Evolutionary conservation across 352 stramenopile species (phyloP), one percentile per base, ranked within the genome.

Genomic region (Globisporangium uncinulatum): DNA sequence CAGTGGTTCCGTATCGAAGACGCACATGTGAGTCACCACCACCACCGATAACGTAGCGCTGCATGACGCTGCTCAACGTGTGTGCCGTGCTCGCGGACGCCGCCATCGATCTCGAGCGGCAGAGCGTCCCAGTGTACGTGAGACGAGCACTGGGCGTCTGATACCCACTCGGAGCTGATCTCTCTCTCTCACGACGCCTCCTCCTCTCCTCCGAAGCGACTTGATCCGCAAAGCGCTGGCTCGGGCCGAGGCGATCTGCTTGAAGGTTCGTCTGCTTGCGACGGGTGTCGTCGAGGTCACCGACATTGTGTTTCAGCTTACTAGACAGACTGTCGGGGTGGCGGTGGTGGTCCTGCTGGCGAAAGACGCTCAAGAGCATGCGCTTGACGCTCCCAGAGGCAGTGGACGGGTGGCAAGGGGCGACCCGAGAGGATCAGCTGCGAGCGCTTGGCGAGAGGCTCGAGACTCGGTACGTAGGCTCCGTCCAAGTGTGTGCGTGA

Each of bases 51-150:
- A n/a, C n/a, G n/a, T n/a, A n/a, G 59, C 6, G 59, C 19, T 65
- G 59, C 21, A 46, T 52, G 19, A 65, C 52, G 36, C 39, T 65
- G 29, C 51, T 65, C 34, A 55, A 59, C 20, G 14, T 65, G 17
- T 56, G 44, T 29, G 32, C 29, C 24, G 59, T 55, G 4, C 46
- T 65, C 10, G 45, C 20, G 4, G 44, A 60, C 2, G 59, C 59
- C 14, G 54, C 31, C 14, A 17, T 64, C 34, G 58, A 64, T 48
- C 58, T 64, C 37, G 13, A 56, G 52, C 44, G 51, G 3, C 58
- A 44, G 2, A 21, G 51, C 1, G 29, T 65, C 6, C 15, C 55
- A 41, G 47, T 32, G 55, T 61, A 54, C 39, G 51, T n/a, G 24
- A 6, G n/a, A n/a, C n/a, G n/a, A n/a, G n/a, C n/a, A n/a, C n/a